A percentile compares a stretch with the other conserved stretches of the same genome.
Conservation (phyloP, 495 filamentous ascomycete species). For the Achaetomiella virescens region DNA sequence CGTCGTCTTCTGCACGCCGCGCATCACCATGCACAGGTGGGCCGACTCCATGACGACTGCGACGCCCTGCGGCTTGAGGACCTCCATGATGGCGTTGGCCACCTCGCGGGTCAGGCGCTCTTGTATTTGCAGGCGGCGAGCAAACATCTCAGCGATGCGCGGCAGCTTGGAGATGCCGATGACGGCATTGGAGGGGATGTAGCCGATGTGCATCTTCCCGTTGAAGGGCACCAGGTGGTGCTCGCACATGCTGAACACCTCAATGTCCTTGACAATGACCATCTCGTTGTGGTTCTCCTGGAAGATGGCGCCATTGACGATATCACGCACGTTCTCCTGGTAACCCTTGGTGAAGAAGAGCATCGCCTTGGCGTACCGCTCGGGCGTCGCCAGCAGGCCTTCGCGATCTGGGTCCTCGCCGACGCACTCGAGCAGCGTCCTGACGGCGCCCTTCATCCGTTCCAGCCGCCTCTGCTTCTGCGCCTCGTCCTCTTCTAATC, state of each 20-base stretch:
- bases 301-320: constrained; percentile 94
- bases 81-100: constrained; percentile 85
- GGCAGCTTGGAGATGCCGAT: constrained; percentile 94
- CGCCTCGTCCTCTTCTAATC: constrained; percentile 70
- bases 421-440: constrained; percentile 89
- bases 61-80: constrained; percentile 89
- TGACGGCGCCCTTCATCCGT: constrained; percentile 77
- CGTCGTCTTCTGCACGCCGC: constrained; percentile 84
- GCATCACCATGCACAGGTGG: constrained; percentile 98
- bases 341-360: constrained; percentile 99
- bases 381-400: constrained; percentile 79
- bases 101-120: constrained; percentile 95
- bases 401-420: constrained; percentile 93
- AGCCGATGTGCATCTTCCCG: constrained; percentile 99
- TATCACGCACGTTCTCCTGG: constrained; percentile 86
- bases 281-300: constrained; percentile 95
- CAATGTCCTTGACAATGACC: constrained; percentile 96
- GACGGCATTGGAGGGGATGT: constrained; percentile 80
- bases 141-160: constrained; percentile 95
- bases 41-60: constrained; percentile 96
- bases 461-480: constrained; percentile 63
- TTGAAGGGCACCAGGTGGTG: constrained; percentile 96
- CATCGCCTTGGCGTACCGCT: constrained; percentile 93
- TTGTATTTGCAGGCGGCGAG: constrained; percentile 85
- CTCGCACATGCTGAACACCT: constrained; percentile 92